phyloP scores from a whole-genome alignment of 2,329 filamentous ascomycete genomes.

The Sclerotinia glacialis region DNA sequence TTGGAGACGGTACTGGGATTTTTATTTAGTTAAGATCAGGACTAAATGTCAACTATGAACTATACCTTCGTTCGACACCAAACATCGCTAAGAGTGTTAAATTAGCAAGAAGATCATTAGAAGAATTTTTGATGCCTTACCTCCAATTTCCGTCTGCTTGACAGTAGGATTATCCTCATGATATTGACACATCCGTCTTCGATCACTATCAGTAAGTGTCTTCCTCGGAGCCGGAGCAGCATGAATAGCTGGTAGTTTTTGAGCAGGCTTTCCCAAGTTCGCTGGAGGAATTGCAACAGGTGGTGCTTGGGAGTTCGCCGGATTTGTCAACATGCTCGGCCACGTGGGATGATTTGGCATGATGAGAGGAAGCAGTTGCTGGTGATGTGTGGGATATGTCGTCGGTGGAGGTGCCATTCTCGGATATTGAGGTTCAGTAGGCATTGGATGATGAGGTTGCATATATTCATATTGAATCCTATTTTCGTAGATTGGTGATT shows the following conservation, averaged over 20 bases:
- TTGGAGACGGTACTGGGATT: slow-evolving; percentile 88
- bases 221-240: slow-evolving; percentile 68
- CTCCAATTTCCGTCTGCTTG: slow-evolving; percentile 95
- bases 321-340: slow-evolving; percentile 80
- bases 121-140: slow-evolving; percentile 46
- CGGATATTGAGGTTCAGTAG: slow-evolving; percentile 53
- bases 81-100: slow-evolving; percentile 63
- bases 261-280: slow-evolving; percentile 45
- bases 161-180: slow-evolving; percentile 84
- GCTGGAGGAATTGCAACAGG: slow-evolving; percentile 55
- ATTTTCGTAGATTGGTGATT: slow-evolving; percentile 70
- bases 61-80: slow-evolving; percentile 93
- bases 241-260: slow-evolving; percentile 49
- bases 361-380: slow-evolving; percentile 66
- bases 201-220: slow-evolving; percentile 87
- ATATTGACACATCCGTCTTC: slow-evolving; percentile 89
- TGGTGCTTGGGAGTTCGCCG: slow-evolving; percentile 57
- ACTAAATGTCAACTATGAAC: background rate
- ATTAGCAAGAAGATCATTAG: slow-evolving; percentile 7
- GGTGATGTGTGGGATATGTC: slow-evolving; percentile 48
- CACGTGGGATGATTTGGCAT: slow-evolving; percentile 67
- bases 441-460: slow-evolving; percentile 58
- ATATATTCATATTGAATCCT: slow-evolving; percentile 60
- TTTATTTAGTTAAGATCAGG: slow-evolving; percentile 1
- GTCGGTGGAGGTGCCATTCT: slow-evolving; percentile 54